These are phyloP conservation scores for Aspergillus pseudoviridinutans DNA, from an alignment of 2,329 filamentous ascomycete species.

Conservation along the genomic window DNA sequence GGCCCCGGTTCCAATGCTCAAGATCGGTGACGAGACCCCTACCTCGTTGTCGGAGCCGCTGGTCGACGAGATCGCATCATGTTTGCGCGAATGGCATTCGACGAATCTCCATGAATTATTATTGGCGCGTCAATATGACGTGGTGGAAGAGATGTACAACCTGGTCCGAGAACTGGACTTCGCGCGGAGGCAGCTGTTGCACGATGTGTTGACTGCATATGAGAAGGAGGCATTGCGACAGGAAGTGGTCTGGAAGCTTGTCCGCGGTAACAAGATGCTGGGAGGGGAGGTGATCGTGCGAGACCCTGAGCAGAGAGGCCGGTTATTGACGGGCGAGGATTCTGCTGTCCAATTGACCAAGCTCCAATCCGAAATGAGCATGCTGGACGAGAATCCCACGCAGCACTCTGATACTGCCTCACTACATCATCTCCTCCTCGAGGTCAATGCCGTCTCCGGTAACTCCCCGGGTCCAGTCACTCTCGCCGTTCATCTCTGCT, in stretches of 20 bases:
- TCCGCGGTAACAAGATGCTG: slow-evolving; percentile 89
- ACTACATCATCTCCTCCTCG: slow-evolving; percentile 76
- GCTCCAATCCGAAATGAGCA: slow-evolving; percentile 92
- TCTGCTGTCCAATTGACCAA: slow-evolving; percentile 87
- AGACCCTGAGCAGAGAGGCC: slow-evolving; percentile 75
- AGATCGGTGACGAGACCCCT: slow-evolving; percentile 94
- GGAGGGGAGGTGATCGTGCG: slow-evolving; percentile 92
- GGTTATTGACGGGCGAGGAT: slow-evolving; percentile 86
- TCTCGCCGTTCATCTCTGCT: slow-evolving; percentile 72
- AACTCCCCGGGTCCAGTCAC: slow-evolving; percentile 71
- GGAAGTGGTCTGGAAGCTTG: slow-evolving; percentile 91
- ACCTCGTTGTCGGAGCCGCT: slow-evolving; percentile 84
- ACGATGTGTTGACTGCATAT: slow-evolving; percentile 84
- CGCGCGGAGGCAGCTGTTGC: slow-evolving; percentile 81
- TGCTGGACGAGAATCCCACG: slow-evolving; percentile 77
- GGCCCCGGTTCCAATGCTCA: slow-evolving; percentile 93
- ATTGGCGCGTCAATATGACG: slow-evolving; percentile 73
- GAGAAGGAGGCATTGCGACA: slow-evolving; percentile 80
- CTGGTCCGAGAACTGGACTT: slow-evolving; percentile 81
- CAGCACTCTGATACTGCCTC: slow-evolving; percentile 63
- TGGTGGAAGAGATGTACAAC: slow-evolving; percentile 74
- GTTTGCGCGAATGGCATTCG: slow-evolving; percentile 95
- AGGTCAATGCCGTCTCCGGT: slow-evolving; percentile 77
- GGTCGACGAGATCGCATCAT: slow-evolving; percentile 96
- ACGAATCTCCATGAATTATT: slow-evolving; percentile 92